Percentiles rank a stretch among this genome's conserved stretches.
Conservation (phyloP, 345 rosid genomes). For the Pistacia atlantica region DNA sequence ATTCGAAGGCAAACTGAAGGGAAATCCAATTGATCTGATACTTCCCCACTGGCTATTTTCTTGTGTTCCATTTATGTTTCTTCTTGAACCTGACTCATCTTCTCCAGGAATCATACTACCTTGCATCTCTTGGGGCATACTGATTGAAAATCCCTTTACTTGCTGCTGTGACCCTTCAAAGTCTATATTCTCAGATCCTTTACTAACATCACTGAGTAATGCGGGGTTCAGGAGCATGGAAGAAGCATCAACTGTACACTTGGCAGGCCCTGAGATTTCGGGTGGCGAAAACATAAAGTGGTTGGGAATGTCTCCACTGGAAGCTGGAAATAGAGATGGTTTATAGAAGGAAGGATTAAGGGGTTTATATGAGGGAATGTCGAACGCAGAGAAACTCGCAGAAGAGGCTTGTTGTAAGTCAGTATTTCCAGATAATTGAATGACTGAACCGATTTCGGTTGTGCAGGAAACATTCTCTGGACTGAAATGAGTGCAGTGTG, state of each 20-base stretch:
- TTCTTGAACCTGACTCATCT: conserved; percentile 33
- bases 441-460: conserved; percentile 29
- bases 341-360: conserved; percentile 23
- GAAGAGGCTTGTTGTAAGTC: conserved; percentile 7
- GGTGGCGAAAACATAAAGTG: conserved; percentile 41
- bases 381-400: conserved; percentile 32
- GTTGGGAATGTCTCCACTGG: conserved; percentile 34
- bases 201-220: conserved; percentile 17
- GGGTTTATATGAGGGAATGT: conserved; percentile 33
- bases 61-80: conserved; percentile 17
- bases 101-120: conserved; percentile 22
- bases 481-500: conserved; percentile 36
- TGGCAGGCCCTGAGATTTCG: conserved; percentile 32
- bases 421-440: too few relatives aligned
- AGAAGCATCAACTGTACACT: conserved; percentile 26
- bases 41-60: conserved; percentile 34
- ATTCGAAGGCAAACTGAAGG: conserved; percentile 50
- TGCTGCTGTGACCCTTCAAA: conserved; percentile 40
- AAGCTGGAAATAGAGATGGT: conserved; percentile 28
- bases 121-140: conserved; percentile 42
- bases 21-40: conserved; percentile 46
- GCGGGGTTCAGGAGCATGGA: conserved; percentile 35
- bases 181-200: conserved; percentile 25
- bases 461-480: conserved; percentile 53
- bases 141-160: conserved; percentile 39